Conservation (phyloP, 2,329 filamentous ascomycete species). For the Monilinia fructicola region DNA sequence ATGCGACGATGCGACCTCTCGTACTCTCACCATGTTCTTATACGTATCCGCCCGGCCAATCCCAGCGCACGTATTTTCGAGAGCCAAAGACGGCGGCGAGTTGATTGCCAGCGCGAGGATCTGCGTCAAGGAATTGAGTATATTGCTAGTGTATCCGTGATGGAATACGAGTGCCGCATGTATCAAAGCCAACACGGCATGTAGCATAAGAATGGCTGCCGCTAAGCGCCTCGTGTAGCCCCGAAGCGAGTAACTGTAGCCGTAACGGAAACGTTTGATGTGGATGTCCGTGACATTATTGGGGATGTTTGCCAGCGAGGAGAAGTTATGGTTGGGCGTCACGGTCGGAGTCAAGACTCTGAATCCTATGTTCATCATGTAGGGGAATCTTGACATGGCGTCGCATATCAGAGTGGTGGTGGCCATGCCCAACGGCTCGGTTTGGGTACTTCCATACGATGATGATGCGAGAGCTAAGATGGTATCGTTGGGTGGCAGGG, state of each 20-base stretch:
- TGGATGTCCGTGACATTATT: background rate
- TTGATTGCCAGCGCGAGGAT: background rate
- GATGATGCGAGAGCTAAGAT: background rate
- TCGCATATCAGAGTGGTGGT: background rate
- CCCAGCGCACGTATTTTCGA: background rate
- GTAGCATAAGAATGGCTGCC: background rate
- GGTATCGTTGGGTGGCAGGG: background rate
- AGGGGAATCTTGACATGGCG: too few species aligned
- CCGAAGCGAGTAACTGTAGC: constrained; percentile 4
- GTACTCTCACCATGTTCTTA: background rate
- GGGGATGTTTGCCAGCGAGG: too few species aligned
- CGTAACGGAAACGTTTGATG: background rate
- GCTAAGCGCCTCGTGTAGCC: background rate
- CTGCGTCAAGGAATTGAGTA: background rate
- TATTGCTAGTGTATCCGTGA: background rate
- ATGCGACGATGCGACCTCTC: background rate
- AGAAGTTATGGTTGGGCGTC: background rate
- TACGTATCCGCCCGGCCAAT: background rate
- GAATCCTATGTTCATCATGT: too few species aligned
- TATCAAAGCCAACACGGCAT: background rate
- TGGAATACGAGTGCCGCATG: background rate
- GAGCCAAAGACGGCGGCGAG: background rate
- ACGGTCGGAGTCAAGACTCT: too few species aligned
- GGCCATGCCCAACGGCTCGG: background rate
- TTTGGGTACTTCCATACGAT: too few species aligned